Percentiles rank a stretch among this genome's conserved stretches.
Conservation (phyloP, 2,329 filamentous ascomycete genomes). For the Beauveria caledonica region DNA sequence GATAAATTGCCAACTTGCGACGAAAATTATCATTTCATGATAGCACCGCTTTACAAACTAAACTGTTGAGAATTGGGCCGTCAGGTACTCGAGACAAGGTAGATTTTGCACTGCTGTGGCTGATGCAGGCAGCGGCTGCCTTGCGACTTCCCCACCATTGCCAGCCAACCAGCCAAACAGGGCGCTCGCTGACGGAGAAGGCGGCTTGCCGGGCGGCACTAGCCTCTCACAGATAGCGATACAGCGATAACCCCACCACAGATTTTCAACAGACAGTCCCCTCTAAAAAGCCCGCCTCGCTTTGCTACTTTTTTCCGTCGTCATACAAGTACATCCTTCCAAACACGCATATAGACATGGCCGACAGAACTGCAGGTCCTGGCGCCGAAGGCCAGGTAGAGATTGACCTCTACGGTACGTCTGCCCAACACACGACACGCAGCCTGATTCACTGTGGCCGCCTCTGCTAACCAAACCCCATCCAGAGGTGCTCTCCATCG, state of each 20-base stretch:
- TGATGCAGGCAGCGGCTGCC: too few relatives aligned
- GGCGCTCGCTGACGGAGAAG: background rate
- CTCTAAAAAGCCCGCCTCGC: conserved; percentile 4
- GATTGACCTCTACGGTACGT: conserved; percentile 53
- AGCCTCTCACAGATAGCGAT: conserved; percentile 1
- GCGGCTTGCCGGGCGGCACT: too few relatives aligned
- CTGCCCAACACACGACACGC: background rate
- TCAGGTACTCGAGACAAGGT: too few relatives aligned
- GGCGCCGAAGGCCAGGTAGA: conserved; percentile 27
- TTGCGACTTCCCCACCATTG: too few relatives aligned
- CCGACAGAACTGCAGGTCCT: conserved; percentile 3
- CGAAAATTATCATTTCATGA: too few relatives aligned
- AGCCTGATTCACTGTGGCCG: background rate
- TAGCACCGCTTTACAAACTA: too few relatives aligned
- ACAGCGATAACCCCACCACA: conserved; percentile 9
- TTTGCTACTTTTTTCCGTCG: conserved; percentile 2
- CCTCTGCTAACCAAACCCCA: background rate
- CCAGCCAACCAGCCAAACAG: background rate
- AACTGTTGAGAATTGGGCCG: too few relatives aligned
- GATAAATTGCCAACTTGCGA: too few relatives aligned
- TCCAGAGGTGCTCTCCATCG: conserved; percentile 70
- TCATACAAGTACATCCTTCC: background rate
- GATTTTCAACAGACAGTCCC: conserved; percentile 12
- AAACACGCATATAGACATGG: conserved; percentile 4
- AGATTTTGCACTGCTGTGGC: too few relatives aligned